A percentile compares a stretch with the other conserved stretches of the same genome.
Evolutionary conservation across 2,329 filamentous ascomycete genomes (phyloP).

Genomic region (Fusarium buxicola): DNA sequence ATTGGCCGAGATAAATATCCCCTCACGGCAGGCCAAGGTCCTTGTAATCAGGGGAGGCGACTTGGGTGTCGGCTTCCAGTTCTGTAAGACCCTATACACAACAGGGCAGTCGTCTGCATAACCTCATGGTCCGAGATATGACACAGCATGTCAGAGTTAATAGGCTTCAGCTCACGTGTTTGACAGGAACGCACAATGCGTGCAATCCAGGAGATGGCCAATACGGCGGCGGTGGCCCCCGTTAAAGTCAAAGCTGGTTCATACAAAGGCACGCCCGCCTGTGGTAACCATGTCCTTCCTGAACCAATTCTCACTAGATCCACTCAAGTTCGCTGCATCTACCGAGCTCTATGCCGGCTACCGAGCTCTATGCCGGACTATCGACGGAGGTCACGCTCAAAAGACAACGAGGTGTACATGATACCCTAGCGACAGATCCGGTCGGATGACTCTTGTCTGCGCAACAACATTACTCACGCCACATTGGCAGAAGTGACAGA

Average conservation of each 20-base stretch:
- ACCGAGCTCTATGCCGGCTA: too few relatives aligned
- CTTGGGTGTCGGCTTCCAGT: constrained; percentile 60
- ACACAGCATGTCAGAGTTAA: not conserved
- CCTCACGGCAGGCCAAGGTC: constrained; percentile 45
- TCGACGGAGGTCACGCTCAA: too few relatives aligned
- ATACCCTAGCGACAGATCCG: too few relatives aligned
- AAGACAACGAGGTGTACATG: too few relatives aligned
- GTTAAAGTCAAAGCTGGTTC: too few relatives aligned
- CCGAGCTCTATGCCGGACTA: too few relatives aligned
- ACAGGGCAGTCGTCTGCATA: constrained; percentile 66
- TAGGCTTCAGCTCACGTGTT: not conserved
- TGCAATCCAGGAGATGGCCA: constrained; percentile 49
- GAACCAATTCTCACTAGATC: too few relatives aligned
- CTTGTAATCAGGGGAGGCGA: constrained; percentile 62
- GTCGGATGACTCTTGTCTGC: too few relatives aligned
- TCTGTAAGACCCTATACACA: constrained; percentile 63
- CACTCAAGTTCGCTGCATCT: too few relatives aligned
- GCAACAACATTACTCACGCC: constrained; percentile 46
- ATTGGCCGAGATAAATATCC: constrained; percentile 44
- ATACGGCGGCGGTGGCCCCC: too few relatives aligned
- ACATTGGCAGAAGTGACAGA: constrained; percentile 40
- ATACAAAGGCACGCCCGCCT: too few relatives aligned
- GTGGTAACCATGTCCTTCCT: too few relatives aligned
- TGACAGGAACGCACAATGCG: constrained; percentile 26
- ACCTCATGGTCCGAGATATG: constrained; percentile 55